phyloP scores from a whole-genome alignment of 768 basidiomycete genomes.

The Podaxis rugospora region DNA sequence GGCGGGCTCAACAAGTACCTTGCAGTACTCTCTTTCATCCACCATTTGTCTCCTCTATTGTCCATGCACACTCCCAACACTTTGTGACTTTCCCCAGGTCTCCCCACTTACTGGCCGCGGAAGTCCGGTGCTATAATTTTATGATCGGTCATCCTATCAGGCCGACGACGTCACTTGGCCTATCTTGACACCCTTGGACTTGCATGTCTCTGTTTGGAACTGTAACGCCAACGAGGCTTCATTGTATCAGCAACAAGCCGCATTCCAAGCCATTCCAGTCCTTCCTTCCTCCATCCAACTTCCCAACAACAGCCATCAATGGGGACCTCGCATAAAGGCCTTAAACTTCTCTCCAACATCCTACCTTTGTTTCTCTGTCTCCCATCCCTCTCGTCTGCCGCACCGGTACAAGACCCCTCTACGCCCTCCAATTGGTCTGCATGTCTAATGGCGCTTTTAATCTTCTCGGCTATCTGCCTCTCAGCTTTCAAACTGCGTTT shows the following conservation, averaged over 20 bases:
- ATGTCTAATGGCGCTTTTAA: slow-evolving; percentile 1
- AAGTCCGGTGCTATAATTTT: too few relatives aligned
- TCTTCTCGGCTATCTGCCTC: slow-evolving; percentile 2
- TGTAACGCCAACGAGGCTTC: background rate
- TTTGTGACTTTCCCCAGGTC: too few relatives aligned
- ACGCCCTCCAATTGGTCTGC: slow-evolving; percentile 6
- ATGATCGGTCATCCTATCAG: too few relatives aligned
- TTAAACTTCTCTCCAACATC: background rate
- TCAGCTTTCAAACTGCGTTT: slow-evolving; percentile 4
- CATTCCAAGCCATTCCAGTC: background rate
- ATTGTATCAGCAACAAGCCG: too few relatives aligned
- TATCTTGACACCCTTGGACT: background rate
- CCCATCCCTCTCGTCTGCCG: background rate
- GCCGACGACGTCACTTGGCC: background rate
- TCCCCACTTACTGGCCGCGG: too few relatives aligned
- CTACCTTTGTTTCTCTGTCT: background rate
- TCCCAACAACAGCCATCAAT: background rate
- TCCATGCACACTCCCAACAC: too few relatives aligned
- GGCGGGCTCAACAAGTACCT: too few relatives aligned
- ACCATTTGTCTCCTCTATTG: too few relatives aligned
- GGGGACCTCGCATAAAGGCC: background rate
- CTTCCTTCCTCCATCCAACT: background rate
- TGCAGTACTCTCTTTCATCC: too few relatives aligned
- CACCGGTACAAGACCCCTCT: slow-evolving; percentile 5
- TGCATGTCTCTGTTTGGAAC: background rate